Percentiles rank a stretch among this genome's conserved stretches.
Evolutionary conservation across 768 basidiomycete species (phyloP).

Genomic region (Roridomyces roridus): DNA sequence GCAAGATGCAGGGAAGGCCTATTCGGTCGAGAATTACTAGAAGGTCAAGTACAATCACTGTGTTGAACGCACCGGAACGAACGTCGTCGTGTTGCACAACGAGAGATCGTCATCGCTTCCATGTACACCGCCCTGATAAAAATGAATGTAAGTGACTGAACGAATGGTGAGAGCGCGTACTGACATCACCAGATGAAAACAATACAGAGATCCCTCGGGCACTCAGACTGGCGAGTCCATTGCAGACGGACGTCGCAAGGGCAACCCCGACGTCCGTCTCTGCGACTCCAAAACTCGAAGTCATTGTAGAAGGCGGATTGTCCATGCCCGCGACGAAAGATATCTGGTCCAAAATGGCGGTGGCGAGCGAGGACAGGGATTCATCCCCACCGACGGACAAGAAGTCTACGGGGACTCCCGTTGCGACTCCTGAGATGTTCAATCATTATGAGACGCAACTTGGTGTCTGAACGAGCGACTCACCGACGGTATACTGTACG

Average conservation of each 20-base stretch:
- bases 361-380: too few species aligned
- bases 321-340: neutral
- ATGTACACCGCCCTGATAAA: constrained; percentile 8
- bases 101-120: neutral
- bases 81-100: constrained; percentile 30
- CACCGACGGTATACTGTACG: too few species aligned
- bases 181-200: constrained; percentile 1
- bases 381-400: too few species aligned
- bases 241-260: neutral
- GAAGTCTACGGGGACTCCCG: too few species aligned
- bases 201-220: constrained; percentile 32
- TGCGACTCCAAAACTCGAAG: neutral
- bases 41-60: too few species aligned
- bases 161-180: neutral
- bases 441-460: too few species aligned
- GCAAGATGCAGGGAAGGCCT: constrained; percentile 13
- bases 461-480: too few species aligned
- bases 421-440: too few species aligned
- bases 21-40: too few species aligned
- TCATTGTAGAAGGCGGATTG: constrained; percentile 8
- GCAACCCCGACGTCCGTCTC: neutral
- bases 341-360: too few species aligned
- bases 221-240: neutral
- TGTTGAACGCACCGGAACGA: constrained; percentile 41
- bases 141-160: neutral